Evolutionary conservation across 805 yeast genomes (phyloP), one percentile per base, ranked within the genome.

Genomic region (Hanseniaspora opuntiae): DNA sequence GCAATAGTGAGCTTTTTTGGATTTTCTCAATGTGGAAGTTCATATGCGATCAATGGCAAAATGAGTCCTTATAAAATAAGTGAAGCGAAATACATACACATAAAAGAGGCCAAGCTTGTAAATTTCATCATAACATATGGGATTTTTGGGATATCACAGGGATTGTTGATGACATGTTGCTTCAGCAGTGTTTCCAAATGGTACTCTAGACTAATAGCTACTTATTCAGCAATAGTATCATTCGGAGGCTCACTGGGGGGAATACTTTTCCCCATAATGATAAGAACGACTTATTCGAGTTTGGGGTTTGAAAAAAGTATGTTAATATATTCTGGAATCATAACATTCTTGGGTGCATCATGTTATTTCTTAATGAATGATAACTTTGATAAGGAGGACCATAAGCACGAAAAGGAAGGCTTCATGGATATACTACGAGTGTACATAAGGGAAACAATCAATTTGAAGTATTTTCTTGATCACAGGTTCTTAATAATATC

Each of bases 241-340:
- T 60, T 72, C 9, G 81, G 81, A 16, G 76, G 79, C 0, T 71
- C 78, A 4, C 59, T 75, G 11, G 82, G 82, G 4, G 78, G 79
- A 14, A 63, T 74, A 51, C 53, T 73, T 22, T 74, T 73, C 60
- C 77, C 80, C 14, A 62, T 74, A 42, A 66, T 73, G 67, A 68
- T 76, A 17, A 68, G 74, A 42, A 62, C 61, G 19, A 62, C 76
- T 46, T 69, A 72, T 49, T 55, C 58, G 7, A 59, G 63, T 14
- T 68, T 75, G 24, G 82, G 82, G 1, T 77, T 74, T 58, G 68
- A 67, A 17, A 47, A 58, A 17, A 61, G 60, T 4, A 56, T 63
- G n/a, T 41, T 60, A 2, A 58, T 57, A 3, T 54, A 41, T 25
- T 58, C 53, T 22, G 47, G 55, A 7, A 32, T 45, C 4, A 32